Base-by-base conservation (phyloP, 225 moss, liverwort and hornwort genomes). In the Sphagnum contortum region DNA sequence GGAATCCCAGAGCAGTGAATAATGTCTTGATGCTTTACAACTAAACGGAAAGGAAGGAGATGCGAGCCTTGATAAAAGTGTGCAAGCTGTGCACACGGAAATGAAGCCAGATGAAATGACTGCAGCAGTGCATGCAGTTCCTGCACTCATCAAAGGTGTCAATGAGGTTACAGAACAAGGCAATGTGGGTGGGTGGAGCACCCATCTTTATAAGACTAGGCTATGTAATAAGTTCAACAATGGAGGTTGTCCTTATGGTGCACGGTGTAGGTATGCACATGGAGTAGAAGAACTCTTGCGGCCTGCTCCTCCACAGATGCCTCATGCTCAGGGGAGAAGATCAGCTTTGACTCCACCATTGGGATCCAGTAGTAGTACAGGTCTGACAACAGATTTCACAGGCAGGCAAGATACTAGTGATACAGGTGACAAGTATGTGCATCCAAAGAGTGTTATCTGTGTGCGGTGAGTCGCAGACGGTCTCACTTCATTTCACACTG, bases 151-250 rank as follows among this genome's bases (percentile, higher is more conserved):
- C 29, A 29, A 29, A 29, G 29, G 29, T 29, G 29, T 29, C 29
- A 29, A 29, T 12, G 63, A 50, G 12, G 48, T 2, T 50, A 48
- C 48, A 6, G 48, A 63, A 49, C 48, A 13, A 4, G 63, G 48
- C 48, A 63, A 7, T 63, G 4, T 50, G 12, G 14, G 63, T 11
- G 63, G 63, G n/a, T 63, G 63, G 63, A 63, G 50, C 10, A 12
- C 11, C n/a, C 48, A 63, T 4, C 47, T 63, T 9, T 63, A 50
- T 14, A 63, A 63, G 49, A 63, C 63, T 4, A 63, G 50, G 63
- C 50, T 63, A 49, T 63, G 63, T 50, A 63, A 49, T 49, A 63
- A 11, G 48, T 63, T 63, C 63, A 63, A 48, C n/a, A n/a, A 63
- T 10, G 63, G 63, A 12, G 48, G 50, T 50, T 63, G 63, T 14